A percentile compares a stretch with the other conserved stretches of the same genome.
Evolutionary conservation across 129 eudicot species (phyloP).

Genomic region (Kitagawia praeruptora): DNA sequence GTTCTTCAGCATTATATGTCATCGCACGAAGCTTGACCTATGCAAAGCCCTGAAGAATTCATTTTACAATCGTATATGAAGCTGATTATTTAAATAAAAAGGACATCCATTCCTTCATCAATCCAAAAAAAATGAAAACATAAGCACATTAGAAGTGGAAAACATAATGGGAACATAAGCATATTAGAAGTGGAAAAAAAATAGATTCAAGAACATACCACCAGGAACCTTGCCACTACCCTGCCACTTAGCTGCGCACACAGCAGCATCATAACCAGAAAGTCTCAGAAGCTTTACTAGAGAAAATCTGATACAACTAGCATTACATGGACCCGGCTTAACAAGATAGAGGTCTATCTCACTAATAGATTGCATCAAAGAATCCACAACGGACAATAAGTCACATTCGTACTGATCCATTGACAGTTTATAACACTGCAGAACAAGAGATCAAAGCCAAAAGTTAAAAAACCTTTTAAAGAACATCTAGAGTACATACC

Average conservation of each 20-base stretch:
- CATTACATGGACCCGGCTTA: slow-evolving; percentile 63
- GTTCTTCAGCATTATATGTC: slow-evolving; percentile 55
- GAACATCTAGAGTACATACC: background rate
- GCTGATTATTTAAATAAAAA: background rate
- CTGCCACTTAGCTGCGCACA: slow-evolving; percentile 73
- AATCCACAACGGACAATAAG: slow-evolving; percentile 56
- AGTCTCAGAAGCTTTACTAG: slow-evolving; percentile 68
- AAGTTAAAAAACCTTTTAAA: background rate
- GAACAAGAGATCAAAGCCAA: background rate
- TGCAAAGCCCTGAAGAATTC: slow-evolving; percentile 35
- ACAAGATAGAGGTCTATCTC: slow-evolving; percentile 47
- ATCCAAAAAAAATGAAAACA: background rate
- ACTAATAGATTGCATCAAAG: slow-evolving; percentile 49
- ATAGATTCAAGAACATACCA: slow-evolving; percentile 33
- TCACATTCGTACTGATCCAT: slow-evolving; percentile 61
- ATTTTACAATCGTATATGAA: background rate
- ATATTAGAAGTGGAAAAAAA: background rate
- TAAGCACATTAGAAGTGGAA: too few relatives aligned
- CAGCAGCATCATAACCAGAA: slow-evolving; percentile 88
- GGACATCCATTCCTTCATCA: background rate
- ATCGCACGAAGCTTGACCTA: slow-evolving; percentile 54
- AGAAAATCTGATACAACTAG: slow-evolving; percentile 67
- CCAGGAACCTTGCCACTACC: slow-evolving; percentile 80
- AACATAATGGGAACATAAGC: too few relatives aligned
- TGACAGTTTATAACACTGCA: slow-evolving; percentile 49